Base-by-base conservation (phyloP, 2,329 filamentous ascomycete genomes). In the Phyllosticta citrichinensis region DNA sequence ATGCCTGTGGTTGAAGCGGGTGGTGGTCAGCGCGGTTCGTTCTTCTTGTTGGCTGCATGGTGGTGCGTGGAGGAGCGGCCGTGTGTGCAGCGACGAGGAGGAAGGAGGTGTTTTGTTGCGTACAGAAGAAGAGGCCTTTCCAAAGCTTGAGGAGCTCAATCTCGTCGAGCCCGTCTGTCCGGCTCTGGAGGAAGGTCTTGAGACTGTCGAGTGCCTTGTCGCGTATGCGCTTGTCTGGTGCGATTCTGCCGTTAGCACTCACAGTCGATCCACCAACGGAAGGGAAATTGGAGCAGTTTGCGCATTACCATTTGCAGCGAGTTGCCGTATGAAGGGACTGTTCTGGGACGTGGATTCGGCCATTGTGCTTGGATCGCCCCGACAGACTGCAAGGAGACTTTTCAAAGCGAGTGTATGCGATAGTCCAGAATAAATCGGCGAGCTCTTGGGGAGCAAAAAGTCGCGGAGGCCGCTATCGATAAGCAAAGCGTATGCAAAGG, bases 111-210 rank as follows among this genome's bases (percentile, higher is more conserved):
- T 22, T 22, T 51, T 40, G 77, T 59, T 77, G 82, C 40, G 40
- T 47, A 47, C 83, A 85, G 80, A 91, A 97, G 79, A 94, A 97
- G 20, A 97, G 83, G 5, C 91, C 93, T 72, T 95, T 96, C 91
- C 91, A 96, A 65, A 97, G 83, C 78, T 96, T 96, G 63, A 93
- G 80, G 56, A 90, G 79, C 65, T 96, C 91, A 66, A 88, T 74
- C 51, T 83, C 78, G 19, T 83, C 77, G 63, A 97, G 83, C 59
- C 81, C 60, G 6, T 47, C 40, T 74, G 79, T 67, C 51, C 83
- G 81, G 63, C 83, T 80, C 64, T 83, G 81, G 71, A 97, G 87
- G 79, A 89, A 97, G 56, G 84, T 82, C 66, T 86, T 84, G 27
- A 97, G 85, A 55, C 88, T 89, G 58, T 82, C 77, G 72, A 97